Percentiles rank a stretch among this genome's conserved stretches.
Evolutionary conservation across 2,329 filamentous ascomycete species (phyloP).

Genomic region (Echinosphaeria canescens): DNA sequence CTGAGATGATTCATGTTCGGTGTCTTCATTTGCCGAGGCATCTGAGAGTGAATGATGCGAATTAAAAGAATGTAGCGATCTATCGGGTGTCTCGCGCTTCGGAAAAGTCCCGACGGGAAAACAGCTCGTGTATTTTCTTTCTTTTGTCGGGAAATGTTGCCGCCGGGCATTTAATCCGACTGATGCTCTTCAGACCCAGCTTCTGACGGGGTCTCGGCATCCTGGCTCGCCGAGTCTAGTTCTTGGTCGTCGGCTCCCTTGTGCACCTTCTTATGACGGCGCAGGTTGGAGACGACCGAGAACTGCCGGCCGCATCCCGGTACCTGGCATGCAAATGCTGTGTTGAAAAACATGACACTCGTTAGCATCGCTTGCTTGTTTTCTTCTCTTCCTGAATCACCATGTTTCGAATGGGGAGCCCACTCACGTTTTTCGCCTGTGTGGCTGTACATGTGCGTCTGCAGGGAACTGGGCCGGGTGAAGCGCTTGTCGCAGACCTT

Average conservation of each 20-base stretch:
- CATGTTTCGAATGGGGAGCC: neutral
- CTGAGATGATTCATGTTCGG: no score
- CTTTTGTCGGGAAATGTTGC: no score
- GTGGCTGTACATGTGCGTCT: conserved; percentile 97
- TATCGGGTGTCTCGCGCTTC: no score
- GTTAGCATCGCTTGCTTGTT: no score
- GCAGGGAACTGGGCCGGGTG: conserved; percentile 78
- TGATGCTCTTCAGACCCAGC: conserved; percentile 41
- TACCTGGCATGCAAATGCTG: conserved; percentile 86
- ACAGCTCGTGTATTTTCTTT: no score
- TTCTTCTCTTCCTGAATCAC: no score
- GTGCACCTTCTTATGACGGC: conserved; percentile 91
- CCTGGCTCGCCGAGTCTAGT: no score
- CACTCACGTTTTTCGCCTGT: conserved; percentile 93
- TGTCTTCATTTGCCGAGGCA: no score
- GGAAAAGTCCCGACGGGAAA: no score
- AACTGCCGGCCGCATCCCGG: conserved; percentile 92
- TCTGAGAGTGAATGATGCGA: no score
- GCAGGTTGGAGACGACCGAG: conserved; percentile 88
- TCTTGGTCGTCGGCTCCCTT: conserved; percentile 45
- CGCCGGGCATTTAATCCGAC: conserved; percentile 33
- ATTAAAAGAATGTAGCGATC: no score
- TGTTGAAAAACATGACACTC: no score
- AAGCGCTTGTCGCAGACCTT: conserved; percentile 98
- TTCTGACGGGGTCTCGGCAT: conserved; percentile 23